phyloP scores from a whole-genome alignment of 2,329 filamentous ascomycete genomes.

The Leptographium radiaticola region DNA sequence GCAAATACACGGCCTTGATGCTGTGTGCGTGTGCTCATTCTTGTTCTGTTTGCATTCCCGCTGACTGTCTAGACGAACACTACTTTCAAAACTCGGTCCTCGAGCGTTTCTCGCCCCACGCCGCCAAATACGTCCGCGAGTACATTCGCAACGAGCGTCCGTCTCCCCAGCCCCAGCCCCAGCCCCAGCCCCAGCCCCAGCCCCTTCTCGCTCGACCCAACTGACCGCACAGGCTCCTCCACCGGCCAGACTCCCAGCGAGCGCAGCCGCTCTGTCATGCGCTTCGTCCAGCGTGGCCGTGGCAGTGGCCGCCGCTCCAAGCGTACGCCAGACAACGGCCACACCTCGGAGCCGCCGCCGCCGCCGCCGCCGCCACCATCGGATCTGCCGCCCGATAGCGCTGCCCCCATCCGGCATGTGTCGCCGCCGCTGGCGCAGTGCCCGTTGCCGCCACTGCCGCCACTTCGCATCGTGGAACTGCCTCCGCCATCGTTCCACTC shows the following conservation, averaged over 20 bases:
- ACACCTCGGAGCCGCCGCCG: not conserved
- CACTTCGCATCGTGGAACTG: not conserved
- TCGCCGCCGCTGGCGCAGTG: not conserved
- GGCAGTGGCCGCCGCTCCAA: not conserved
- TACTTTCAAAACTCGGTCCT: slow-evolving; percentile 18
- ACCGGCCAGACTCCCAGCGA: slow-evolving; percentile 4
- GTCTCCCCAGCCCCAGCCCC: not conserved
- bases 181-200: not conserved
- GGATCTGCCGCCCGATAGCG: not conserved
- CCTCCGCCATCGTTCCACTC: not conserved
- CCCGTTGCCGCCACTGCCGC: not conserved
- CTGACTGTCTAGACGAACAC: slow-evolving; percentile 17
- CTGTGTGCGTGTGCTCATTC: slow-evolving; percentile 15
- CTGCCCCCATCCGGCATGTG: too few relatives aligned
- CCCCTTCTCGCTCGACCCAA: not conserved
- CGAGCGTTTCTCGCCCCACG: slow-evolving; percentile 14
- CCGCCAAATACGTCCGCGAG: slow-evolving; percentile 5
- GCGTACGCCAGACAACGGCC: too few relatives aligned
- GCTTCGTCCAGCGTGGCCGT: not conserved
- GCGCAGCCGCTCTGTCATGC: slow-evolving; percentile 1
- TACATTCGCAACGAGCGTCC: slow-evolving; percentile 9
- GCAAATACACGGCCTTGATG: slow-evolving; percentile 16
- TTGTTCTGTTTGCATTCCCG: not conserved
- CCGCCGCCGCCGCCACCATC: not conserved
- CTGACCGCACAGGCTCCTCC: not conserved